A percentile compares a stretch with the other conserved stretches of the same genome.
These are phyloP conservation scores for Candida yuanshanica DNA, from an alignment of 805 yeast genomes.

Conservation along the genomic window DNA sequence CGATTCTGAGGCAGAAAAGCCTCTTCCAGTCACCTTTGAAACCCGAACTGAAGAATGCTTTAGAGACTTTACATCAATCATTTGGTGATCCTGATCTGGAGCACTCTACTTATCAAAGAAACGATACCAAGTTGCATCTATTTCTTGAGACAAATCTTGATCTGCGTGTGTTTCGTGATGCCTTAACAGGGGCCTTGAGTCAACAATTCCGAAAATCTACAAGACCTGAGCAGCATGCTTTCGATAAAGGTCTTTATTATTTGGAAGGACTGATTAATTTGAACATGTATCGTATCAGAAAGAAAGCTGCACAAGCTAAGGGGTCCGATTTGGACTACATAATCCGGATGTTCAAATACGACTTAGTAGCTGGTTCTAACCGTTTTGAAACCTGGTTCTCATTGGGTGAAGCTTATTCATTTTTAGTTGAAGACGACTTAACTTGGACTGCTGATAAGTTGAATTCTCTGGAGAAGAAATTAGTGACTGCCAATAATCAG, in stretches of 20 bases:
- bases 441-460: slow-evolving; percentile 90
- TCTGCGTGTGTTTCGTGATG: slow-evolving; percentile 38
- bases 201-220: slow-evolving; percentile 27
- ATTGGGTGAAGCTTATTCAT: slow-evolving; percentile 73
- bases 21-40: slow-evolving; percentile 52
- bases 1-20: slow-evolving; percentile 50
- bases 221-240: slow-evolving; percentile 31
- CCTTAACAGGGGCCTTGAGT: slow-evolving; percentile 44
- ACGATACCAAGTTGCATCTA: slow-evolving; percentile 38
- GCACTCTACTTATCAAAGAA: slow-evolving; percentile 38
- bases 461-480: slow-evolving; percentile 54
- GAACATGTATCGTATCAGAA: slow-evolving; percentile 60
- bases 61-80: slow-evolving; percentile 68
- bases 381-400: slow-evolving; percentile 85
- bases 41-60: slow-evolving; percentile 62
- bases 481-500: slow-evolving; percentile 56
- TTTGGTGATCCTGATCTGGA: slow-evolving; percentile 57
- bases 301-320: slow-evolving; percentile 73
- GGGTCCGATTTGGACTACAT: slow-evolving; percentile 78
- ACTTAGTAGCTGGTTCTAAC: slow-evolving; percentile 57
- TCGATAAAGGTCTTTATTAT: slow-evolving; percentile 56
- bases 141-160: slow-evolving; percentile 44
- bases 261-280: slow-evolving; percentile 63
- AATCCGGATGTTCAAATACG: slow-evolving; percentile 56
- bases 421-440: slow-evolving; percentile 79